phyloP scores from a whole-genome alignment of 371 early-diverging fungal genomes.

The Apophysomyces elegans region DNA sequence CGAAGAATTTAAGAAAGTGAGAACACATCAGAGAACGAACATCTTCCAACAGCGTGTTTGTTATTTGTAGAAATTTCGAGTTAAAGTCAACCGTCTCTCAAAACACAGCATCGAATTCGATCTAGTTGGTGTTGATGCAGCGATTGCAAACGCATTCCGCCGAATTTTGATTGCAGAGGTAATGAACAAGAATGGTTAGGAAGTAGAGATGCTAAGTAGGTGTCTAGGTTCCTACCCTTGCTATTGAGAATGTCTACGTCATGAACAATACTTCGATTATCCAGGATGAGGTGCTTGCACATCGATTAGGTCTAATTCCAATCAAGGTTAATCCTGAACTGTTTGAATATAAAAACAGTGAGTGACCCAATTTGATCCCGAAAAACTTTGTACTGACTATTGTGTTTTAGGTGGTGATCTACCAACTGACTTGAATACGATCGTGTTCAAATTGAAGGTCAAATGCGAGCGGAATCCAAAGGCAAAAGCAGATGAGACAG shows the following conservation, averaged over 20 bases:
- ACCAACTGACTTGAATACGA: slow-evolving; percentile 92
- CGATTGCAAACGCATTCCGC: slow-evolving; percentile 96
- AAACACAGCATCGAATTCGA: slow-evolving; percentile 92
- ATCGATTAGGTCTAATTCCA: slow-evolving; percentile 97
- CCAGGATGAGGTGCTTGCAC: slow-evolving; percentile 98
- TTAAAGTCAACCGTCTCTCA: slow-evolving; percentile 72
- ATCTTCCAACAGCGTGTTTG: neutral
- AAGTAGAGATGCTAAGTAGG: neutral
- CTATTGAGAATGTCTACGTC: slow-evolving; percentile 96
- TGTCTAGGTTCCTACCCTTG: slow-evolving; percentile 91
- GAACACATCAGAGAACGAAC: neutral
- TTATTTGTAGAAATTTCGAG: slow-evolving; percentile 57
- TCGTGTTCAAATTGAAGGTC: slow-evolving; percentile 87
- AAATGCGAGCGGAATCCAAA: slow-evolving; percentile 71
- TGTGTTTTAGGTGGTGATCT: slow-evolving; percentile 56
- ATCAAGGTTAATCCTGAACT: slow-evolving; percentile 84
- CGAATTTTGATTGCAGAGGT: slow-evolving; percentile 96
- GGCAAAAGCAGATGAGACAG: slow-evolving; percentile 68
- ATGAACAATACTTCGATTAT: slow-evolving; percentile 95
- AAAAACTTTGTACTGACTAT: neutral
- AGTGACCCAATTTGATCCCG: slow-evolving; percentile 5
- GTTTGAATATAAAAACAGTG: slow-evolving; percentile 77
- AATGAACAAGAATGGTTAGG: neutral
- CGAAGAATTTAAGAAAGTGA: slow-evolving; percentile 69
- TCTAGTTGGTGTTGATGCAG: slow-evolving; percentile 91